Evolutionary conservation across 495 filamentous ascomycete species (phyloP).

Genomic region (Penicillium riverlandense): DNA sequence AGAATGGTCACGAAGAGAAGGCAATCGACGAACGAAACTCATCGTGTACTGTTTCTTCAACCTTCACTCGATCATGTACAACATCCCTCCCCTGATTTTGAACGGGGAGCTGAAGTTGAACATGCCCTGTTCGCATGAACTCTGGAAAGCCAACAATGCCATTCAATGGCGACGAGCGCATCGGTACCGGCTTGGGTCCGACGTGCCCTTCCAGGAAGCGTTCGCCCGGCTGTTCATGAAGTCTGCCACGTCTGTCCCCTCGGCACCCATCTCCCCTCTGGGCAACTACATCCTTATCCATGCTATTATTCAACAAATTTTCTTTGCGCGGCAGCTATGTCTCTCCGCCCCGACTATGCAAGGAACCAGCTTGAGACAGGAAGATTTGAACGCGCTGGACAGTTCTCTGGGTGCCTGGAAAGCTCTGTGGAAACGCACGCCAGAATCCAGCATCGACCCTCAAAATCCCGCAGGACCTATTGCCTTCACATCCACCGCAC

Average conservation of each 20-base stretch:
- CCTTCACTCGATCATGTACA: slow-evolving; percentile 48
- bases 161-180: slow-evolving; percentile 37
- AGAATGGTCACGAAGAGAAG: slow-evolving; percentile 43
- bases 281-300: slow-evolving; percentile 50
- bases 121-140: slow-evolving; percentile 42
- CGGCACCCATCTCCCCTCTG: slow-evolving; percentile 44
- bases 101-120: slow-evolving; percentile 43
- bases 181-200: slow-evolving; percentile 27
- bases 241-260: slow-evolving; percentile 34
- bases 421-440: slow-evolving; percentile 43
- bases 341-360: slow-evolving; percentile 37
- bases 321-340: slow-evolving; percentile 43
- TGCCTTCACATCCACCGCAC: slow-evolving; percentile 47
- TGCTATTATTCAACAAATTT: slow-evolving; percentile 47
- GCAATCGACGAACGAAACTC: slow-evolving; percentile 42
- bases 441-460: slow-evolving; percentile 47
- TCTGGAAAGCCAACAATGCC: slow-evolving; percentile 44
- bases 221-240: slow-evolving; percentile 40
- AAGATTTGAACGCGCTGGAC: slow-evolving; percentile 36
- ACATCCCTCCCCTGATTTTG: slow-evolving; percentile 45
- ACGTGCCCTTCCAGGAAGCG: slow-evolving; percentile 41
- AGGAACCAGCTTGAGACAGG: slow-evolving; percentile 36
- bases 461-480: slow-evolving; percentile 46
- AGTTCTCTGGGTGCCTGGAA: slow-evolving; percentile 45
- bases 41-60: slow-evolving; percentile 51